Conservation (phyloP, 805 yeast species). For the Clavispora vitiphila region DNA sequence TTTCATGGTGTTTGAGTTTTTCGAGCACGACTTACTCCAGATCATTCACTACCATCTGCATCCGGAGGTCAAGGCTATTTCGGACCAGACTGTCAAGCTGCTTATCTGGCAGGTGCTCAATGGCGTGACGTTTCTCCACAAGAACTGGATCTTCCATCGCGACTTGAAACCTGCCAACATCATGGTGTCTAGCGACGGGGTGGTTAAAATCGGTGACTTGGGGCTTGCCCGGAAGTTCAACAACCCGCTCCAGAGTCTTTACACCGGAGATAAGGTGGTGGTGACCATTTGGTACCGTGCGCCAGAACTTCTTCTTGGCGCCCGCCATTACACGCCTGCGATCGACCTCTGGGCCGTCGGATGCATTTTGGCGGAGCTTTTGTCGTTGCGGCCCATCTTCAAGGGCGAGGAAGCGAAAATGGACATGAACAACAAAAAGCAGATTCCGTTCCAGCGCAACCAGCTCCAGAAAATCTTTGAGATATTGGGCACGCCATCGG, state of each 20-base stretch:
- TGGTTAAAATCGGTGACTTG: slow-evolving; percentile 92
- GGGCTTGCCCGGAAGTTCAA: slow-evolving; percentile 87
- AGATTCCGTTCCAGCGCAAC: slow-evolving; percentile 89
- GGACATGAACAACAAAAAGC: slow-evolving; percentile 74
- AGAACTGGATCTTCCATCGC: slow-evolving; percentile 93
- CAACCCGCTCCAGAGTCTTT: slow-evolving; percentile 79
- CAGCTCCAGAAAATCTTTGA: slow-evolving; percentile 89
- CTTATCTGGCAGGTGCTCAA: slow-evolving; percentile 88
- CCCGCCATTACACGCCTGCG: slow-evolving; percentile 88
- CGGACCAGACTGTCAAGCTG: slow-evolving; percentile 73
- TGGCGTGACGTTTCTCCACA: slow-evolving; percentile 88
- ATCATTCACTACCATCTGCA: slow-evolving; percentile 93
- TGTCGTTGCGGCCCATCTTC: slow-evolving; percentile 86
- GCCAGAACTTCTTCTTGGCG: slow-evolving; percentile 86
- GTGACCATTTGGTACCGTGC: slow-evolving; percentile 97
- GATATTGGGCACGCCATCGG: slow-evolving; percentile 84
- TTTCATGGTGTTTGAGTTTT: slow-evolving; percentile 92
- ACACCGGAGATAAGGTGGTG: slow-evolving; percentile 91
- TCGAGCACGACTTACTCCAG: slow-evolving; percentile 92
- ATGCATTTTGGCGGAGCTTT: slow-evolving; percentile 85
- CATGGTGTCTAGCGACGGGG: slow-evolving; percentile 86
- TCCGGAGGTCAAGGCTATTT: slow-evolving; percentile 75
- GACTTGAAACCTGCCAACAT: slow-evolving; percentile 97
- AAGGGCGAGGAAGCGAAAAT: slow-evolving; percentile 97
- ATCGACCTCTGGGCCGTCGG: slow-evolving; percentile 96